Base-by-base conservation (phyloP, 2,329 filamentous ascomycete species). In the Colletotrichum phormii region DNA sequence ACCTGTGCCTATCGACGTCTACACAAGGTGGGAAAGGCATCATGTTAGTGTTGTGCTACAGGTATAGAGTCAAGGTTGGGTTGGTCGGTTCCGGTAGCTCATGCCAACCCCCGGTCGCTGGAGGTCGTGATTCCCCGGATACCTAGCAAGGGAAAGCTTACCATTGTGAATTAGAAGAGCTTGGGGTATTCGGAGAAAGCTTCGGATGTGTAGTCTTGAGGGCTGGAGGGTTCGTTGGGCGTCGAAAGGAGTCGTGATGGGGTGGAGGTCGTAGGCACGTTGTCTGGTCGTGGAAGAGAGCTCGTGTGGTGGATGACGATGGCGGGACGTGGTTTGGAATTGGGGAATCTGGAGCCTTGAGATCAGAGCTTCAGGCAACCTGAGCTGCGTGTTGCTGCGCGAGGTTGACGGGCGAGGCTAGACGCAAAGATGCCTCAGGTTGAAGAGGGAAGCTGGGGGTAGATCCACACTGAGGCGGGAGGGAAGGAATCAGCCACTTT, bases 1-100 rank as follows among this genome's bases (percentile, higher is more conserved):
- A 82, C 97, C 97, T 80, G 97, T 99, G 82, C 97, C 97, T 93
- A 99, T 99, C 82, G 97, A 99, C 81, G 97, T 99, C 97, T 99
- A n/a, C 35, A 31, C 26, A 11, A 15, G 42, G 42, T 24, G 78
- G 51, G 61, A 33, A 18, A 49, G 42, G 13, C 63, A 42, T 9
- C 3, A 22, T 5, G n/a, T 59, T 59, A 59, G 63, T 22, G 29
- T n/a, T 46, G 42, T 42, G 15, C 18, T 4, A 18, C n/a, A 24
- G 4, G 9, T 8, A 49, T 57, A 5, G 7, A 37, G n/a, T 18
- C 13, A 26, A 35, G 18, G 35, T 62, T 29, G 49, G 55, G 49
- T 60, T 49, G 42, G 42, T 49, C 8, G 42, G 49, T 62, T 8
- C 22, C 59, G 35, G 60, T 51, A 72, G 71, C 66, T 65, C 46